A percentile compares a stretch with the other conserved stretches of the same genome.
phyloP scores from a whole-genome alignment of 208 protist species.

The Trypanosoma boissoni region DNA sequence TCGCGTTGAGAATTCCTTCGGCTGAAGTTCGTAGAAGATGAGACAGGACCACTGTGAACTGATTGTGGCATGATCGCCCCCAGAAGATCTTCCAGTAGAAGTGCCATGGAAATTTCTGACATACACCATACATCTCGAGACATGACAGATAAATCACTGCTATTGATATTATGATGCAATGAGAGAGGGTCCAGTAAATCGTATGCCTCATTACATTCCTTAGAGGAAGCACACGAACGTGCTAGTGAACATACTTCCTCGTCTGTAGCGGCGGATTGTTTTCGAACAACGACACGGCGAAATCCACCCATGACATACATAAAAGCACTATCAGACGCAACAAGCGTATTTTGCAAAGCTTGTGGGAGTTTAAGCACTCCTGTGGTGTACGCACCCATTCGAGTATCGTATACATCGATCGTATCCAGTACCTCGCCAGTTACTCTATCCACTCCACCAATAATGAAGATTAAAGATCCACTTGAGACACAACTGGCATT shows the following conservation, averaged over 20 bases:
- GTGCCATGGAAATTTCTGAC: not conserved
- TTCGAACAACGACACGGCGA: not conserved
- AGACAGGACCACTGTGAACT: too few species aligned
- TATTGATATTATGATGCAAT: too few species aligned
- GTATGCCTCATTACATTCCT: too few species aligned
- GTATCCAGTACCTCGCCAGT: conserved; percentile 6
- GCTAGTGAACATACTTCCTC: not conserved
- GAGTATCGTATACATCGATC: conserved; percentile 24
- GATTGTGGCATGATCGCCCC: too few species aligned
- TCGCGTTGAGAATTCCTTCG: too few species aligned
- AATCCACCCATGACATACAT: conserved; percentile 25
- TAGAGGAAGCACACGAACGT: too few species aligned
- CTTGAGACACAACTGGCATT: conserved; percentile 24
- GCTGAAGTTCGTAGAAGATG: too few species aligned
- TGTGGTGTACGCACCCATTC: conserved; percentile 5
- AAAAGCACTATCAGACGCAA: conserved; percentile 20
- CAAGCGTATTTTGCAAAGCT: conserved; percentile 17
- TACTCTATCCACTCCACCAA: conserved; percentile 23
- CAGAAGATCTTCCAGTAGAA: not conserved
- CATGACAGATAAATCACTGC: not conserved
- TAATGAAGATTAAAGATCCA: conserved; percentile 22
- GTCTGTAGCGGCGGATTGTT: not conserved
- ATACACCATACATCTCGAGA: not conserved
- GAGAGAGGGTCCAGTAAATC: not conserved
- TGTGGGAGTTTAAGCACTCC: not conserved